Base-by-base conservation (phyloP, 805 yeast species). In the Yamadazyma sp. region DNA sequence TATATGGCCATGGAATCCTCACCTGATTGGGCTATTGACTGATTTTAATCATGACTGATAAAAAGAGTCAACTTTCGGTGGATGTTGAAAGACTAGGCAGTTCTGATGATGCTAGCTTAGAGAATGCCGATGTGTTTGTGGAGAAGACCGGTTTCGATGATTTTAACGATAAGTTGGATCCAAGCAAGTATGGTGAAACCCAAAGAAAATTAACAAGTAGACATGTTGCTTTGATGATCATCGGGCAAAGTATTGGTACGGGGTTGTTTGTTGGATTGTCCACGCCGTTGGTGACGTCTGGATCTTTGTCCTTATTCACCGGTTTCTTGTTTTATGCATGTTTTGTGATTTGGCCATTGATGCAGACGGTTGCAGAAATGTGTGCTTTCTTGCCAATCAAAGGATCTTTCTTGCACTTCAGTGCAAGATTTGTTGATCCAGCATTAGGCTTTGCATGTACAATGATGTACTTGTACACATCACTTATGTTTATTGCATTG, bases 331-430 rank as follows among this genome's bases (percentile, higher is more conserved):
- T 52, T 14, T 63, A 53, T 54, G 59, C 67, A 6, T 41, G 48
- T 35, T 50, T 60, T 27, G 55, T 54, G 38, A 53, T 60, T 28
- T 61, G 63, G 60, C 62, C 65, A 1, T 54, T 60, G 48, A 63
- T 59, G 67, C 57, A 56, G 50, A 54, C 57, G 7, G 62, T 59
- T 17, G 69, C 63, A 6, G 68, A 62, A 43, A 62, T 63, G 68
- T 58, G 67, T 40, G 50, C 64, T 3, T 63, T 46, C 30, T 48
- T 62, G 28, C 70, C 70, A 3, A 58, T 61, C 28, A 58, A 57
- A 35, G 68, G 68, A n/a, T 44, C 62, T 6, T 59, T 60, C 26
- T 50, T 60, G 36, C 65, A 60, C 35, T 62, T 42, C 43, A 48
- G 60, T n/a, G 62, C 66, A 11, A 48, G 67, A 31, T 60, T 55